phyloP scores from a whole-genome alignment of 2,329 filamentous ascomycete genomes.

The Myriosclerotinia curreyana region DNA sequence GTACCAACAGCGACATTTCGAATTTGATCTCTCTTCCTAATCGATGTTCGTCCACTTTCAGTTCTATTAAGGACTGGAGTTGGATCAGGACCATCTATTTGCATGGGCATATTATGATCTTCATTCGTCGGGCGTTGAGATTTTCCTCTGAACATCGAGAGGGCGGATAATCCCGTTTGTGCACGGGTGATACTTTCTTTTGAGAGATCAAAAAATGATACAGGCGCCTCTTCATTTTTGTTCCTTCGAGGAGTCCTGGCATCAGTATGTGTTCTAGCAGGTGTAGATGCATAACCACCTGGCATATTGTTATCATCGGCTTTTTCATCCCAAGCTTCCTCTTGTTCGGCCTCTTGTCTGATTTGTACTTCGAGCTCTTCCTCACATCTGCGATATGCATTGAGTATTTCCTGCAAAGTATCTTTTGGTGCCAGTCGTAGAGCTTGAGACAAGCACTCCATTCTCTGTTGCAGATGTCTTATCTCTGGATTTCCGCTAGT shows the following conservation, averaged over 20 bases:
- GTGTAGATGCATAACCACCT: slow-evolving; percentile 49
- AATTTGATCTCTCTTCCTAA: slow-evolving; percentile 70
- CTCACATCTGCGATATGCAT: slow-evolving; percentile 72
- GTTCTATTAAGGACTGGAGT: background rate
- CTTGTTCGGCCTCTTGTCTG: slow-evolving; percentile 63
- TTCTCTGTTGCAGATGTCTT: slow-evolving; percentile 73
- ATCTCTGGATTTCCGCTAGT: slow-evolving; percentile 60
- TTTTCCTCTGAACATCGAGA: slow-evolving; percentile 42
- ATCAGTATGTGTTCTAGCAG: slow-evolving; percentile 38
- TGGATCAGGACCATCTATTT: background rate
- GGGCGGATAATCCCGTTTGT: slow-evolving; percentile 54
- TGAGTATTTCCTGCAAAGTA: slow-evolving; percentile 71
- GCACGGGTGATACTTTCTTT: slow-evolving; percentile 58
- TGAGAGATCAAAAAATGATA: slow-evolving; percentile 64
- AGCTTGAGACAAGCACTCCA: slow-evolving; percentile 74
- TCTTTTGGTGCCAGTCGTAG: slow-evolving; percentile 68
- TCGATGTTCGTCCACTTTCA: slow-evolving; percentile 39
- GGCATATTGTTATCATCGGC: slow-evolving; percentile 58
- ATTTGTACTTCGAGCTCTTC: slow-evolving; percentile 69
- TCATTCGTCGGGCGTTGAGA: background rate
- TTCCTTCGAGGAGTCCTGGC: slow-evolving; percentile 40
- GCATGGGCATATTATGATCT: background rate
- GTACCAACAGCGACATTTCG: slow-evolving; percentile 65
- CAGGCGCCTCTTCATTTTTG: slow-evolving; percentile 53
- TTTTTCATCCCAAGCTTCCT: slow-evolving; percentile 67